These are phyloP conservation scores for Lophiotrema nucula DNA, from an alignment of 495 filamentous ascomycete genomes.

Conservation along the genomic window DNA sequence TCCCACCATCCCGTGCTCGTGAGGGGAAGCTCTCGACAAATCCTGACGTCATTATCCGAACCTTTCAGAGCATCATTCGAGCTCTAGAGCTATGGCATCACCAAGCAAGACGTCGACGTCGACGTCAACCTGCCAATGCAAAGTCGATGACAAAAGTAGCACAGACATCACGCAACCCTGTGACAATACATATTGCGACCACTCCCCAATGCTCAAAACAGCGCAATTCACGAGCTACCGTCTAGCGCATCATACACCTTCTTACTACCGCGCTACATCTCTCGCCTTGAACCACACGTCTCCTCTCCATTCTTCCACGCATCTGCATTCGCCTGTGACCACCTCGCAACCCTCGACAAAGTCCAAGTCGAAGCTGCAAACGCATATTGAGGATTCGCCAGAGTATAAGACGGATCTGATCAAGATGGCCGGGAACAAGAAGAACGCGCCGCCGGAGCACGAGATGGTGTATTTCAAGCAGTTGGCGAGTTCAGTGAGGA, in stretches of 20 bases:
- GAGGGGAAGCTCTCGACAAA: too few relatives aligned
- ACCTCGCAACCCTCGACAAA: background rate
- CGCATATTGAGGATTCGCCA: background rate
- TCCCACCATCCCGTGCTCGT: too few relatives aligned
- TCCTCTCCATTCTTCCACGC: background rate
- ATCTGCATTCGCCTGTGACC: background rate
- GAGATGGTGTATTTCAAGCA: constrained; percentile 60
- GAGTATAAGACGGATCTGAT: background rate
- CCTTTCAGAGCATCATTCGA: too few relatives aligned
- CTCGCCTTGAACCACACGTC: background rate
- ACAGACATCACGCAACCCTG: background rate
- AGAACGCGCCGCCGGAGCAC: constrained; percentile 45
- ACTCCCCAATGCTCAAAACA: constrained; percentile 26
- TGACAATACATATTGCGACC: background rate
- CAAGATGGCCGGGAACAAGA: constrained; percentile 8
- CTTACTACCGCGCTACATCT: background rate
- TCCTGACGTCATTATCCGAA: too few relatives aligned
- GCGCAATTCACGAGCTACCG: constrained; percentile 18
- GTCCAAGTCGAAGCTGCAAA: background rate
- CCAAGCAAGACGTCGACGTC: background rate
- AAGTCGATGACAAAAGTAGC: background rate
- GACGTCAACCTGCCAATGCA: background rate
- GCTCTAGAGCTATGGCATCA: background rate
- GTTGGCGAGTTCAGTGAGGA: constrained; percentile 51
- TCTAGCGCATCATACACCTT: background rate